phyloP scores from a whole-genome alignment of 2,329 filamentous ascomycete genomes.

The Gliomastix tumulicola region DNA sequence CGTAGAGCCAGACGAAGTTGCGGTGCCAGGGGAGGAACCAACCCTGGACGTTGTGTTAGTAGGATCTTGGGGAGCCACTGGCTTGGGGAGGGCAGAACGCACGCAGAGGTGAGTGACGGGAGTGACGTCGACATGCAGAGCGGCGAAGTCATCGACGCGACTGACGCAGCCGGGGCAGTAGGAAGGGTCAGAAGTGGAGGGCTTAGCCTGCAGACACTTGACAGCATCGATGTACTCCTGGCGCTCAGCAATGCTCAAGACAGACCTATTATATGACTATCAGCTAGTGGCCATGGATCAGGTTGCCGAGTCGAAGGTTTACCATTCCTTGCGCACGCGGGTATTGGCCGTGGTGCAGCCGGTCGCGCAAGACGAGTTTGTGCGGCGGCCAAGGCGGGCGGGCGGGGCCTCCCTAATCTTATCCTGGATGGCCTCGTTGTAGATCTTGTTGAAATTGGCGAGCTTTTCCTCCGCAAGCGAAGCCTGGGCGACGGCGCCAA shows the following conservation, averaged over 20 bases:
- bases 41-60: too few relatives aligned
- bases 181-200: slow-evolving; percentile 21
- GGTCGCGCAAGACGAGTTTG: too few relatives aligned
- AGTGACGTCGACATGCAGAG: slow-evolving; percentile 40
- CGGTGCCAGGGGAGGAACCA: slow-evolving; percentile 22
- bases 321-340: slow-evolving; percentile 22
- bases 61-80: too few relatives aligned
- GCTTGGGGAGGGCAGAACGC: slow-evolving; percentile 6
- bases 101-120: slow-evolving; percentile 34
- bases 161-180: slow-evolving; percentile 32
- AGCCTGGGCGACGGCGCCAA: too few relatives aligned
- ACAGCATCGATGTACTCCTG: slow-evolving; percentile 35
- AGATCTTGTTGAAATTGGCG: too few relatives aligned
- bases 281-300: neutral
- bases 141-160: slow-evolving; percentile 43
- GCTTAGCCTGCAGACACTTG: slow-evolving; percentile 31
- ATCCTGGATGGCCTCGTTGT: too few relatives aligned
- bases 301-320: slow-evolving; percentile 3
- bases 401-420: too few relatives aligned
- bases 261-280: too few relatives aligned
- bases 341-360: too few relatives aligned
- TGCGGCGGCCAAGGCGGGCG: too few relatives aligned
- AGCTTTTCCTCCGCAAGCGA: too few relatives aligned
- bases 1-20: slow-evolving; percentile 22
- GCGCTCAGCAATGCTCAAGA: too few relatives aligned